Evolutionary conservation across 148 eudicot species (phyloP), one percentile per base, ranked within the genome.

Genomic region (Pouteria glomerata): DNA sequence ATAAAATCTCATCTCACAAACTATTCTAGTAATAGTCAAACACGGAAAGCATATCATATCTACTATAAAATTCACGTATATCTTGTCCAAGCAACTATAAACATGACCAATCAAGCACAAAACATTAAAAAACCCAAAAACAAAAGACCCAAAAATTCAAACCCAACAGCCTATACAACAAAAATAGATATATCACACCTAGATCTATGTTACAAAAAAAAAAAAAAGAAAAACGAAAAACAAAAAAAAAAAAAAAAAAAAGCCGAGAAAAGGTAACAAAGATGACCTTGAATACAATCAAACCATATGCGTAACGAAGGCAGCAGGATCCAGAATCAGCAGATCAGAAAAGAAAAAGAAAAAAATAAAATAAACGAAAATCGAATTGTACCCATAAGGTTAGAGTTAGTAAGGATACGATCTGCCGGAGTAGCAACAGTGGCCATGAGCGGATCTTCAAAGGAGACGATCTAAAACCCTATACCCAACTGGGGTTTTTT

Each of bases 361-460:
- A 4, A 56, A 53, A 29, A 45, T 18, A n/a, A n/a, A n/a, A n/a
- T n/a, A n/a, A n/a, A 21, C 27, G 42, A 47, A 41, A 65, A 16
- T 60, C 15, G 67, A 64, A 41, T 24, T n/a, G 23, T n/a, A 64
- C 27, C 37, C 27, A 51, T 10, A 55, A 16, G 47, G 10, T 24
- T 6, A n/a, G 31, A 51, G 19, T 14, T 1, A 18, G 45, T 58
- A 82, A 85, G 88, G 89, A 81, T 79, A 84, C 85, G 90, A 83
- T 84, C 86, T 56, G 90, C 77, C 10, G 88, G 80, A 63, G 89
- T 76, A 76, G 84, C 84, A 60, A 80, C 86, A 63, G 89, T 30
- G 15, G 94, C 94, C 94, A 89, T 89, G 81, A 65, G 21, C 62
- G 78, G 79, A 80, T 62, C 81, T n/a, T n/a, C n/a, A n/a, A n/a